Evolutionary conservation across 352 stramenopile species (phyloP), one percentile per base, ranked within the genome.

Genomic region (Blastocystis sp.): DNA sequence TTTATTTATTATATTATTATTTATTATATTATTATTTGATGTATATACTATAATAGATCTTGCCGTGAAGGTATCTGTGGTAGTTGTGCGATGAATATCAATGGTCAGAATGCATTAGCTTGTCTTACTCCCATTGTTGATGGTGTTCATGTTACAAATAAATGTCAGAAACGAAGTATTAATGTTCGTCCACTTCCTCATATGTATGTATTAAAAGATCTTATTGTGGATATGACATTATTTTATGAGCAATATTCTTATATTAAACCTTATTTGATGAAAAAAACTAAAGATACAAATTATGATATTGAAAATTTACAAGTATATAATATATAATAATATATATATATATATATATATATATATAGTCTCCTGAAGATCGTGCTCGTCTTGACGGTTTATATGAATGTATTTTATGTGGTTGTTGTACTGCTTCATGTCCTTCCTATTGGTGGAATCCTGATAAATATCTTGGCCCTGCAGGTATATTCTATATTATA

Each of bases 361-460:
- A 74, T 57, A 70, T 83, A 11, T 80, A 92, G 70, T 85, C 77
- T 44, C 85, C 87, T 47, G 80, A 94, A 49, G 91, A 98, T 76
- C 80, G 91, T 55, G 92, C 93, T 76, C 96, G 96, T 72, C 76
- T 98, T 5, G 91, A 98, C 71, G 90, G 91, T 62, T 95, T 98
- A 88, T 98, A 98, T 73, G 91, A 98, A 77, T 98, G 90, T 74
- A 98, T 98, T 65, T 77, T 97, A 16, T 98, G 91, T 73, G 90
- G 89, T 19, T 98, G 91, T 76, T 98, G 91, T 77, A 90, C 76
- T 64, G 96, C 91, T 2, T 91, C 88, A 30, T 98, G 91, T 76
- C 90, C 33, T 52, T 31, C 25, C 24, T 18, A 41, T 25, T 18
- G 23, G 6, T 52, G 43, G 43, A 25, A 52, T 0, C 43, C 43